Evolutionary conservation across 148 eudicot species (phyloP), one percentile per base, ranked within the genome.

Genomic region (Persicaria maculosa): DNA sequence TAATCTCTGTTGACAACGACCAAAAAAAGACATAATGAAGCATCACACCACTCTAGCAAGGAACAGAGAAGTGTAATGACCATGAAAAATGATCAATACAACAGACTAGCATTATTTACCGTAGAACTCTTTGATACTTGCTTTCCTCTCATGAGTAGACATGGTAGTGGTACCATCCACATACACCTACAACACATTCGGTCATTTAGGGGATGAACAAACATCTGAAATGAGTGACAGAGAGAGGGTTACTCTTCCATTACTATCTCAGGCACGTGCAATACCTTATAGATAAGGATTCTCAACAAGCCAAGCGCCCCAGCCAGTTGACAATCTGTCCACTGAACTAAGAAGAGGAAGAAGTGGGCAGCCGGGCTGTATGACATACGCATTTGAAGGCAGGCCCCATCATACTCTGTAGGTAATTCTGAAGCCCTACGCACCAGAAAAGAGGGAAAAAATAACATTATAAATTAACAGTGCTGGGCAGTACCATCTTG

Each of bases 111-210:
- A 4, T 67, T 73, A 72, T 81, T 69, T 85, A 95, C 98, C 92
- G 79, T 95, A 95, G 78, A 95, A 95, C 80, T 95, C 98, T 76
- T 93, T 79, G 64, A 95, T 83, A 78, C 93, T 95, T 73, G 98
- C 97, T 84, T 95, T 95, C 53, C 97, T 86, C 82, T 95, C 98
- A 72, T 95, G 92, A 47, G 88, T 86, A 40, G 97, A 95, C 98
- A 95, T 90, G 74, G 97, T 95, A 72, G 98, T 95, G 82, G 97
- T 90, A 76, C 98, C 98, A 86, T 95, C 98, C 50, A 88, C 96
- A 78, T 95, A 92, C 78, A 95, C 98, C 98, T 94, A 83, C 61
- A 78, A 10, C 73, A 77, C 17, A 55, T 43, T n/a, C n/a, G 68
- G 43, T 62, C 44, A 22, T 16, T 62, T 31, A 12, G 36, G 31